These are phyloP conservation scores for Talaromyces sp. DNA, from an alignment of 2,329 filamentous ascomycete genomes.

Conservation along the genomic window DNA sequence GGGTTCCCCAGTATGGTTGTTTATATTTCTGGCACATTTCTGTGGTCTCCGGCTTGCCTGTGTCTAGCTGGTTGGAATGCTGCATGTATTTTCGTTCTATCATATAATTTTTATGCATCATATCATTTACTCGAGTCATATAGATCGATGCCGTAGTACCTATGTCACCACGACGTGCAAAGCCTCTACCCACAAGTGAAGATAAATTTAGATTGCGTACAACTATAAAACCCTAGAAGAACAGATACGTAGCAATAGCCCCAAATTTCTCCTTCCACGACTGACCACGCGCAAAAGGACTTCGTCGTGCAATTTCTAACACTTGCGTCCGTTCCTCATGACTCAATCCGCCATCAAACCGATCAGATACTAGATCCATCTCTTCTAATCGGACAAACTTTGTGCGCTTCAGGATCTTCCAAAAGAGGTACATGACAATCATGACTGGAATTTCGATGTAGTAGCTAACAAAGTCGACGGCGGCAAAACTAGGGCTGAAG, in stretches of 20 bases:
- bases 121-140: neutral
- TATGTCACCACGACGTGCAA: neutral
- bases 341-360: constrained; percentile 22
- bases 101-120: too few relatives aligned
- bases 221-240: constrained; percentile 25
- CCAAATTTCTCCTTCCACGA: constrained; percentile 26
- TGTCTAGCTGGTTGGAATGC: too few relatives aligned
- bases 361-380: constrained; percentile 54
- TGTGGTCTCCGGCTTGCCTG: neutral
- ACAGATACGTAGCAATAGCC: constrained; percentile 38
- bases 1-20: neutral
- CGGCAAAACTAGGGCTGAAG: constrained; percentile 58
- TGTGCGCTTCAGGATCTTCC: constrained; percentile 53
- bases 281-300: constrained; percentile 19
- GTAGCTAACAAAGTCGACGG: constrained; percentile 60
- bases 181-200: neutral
- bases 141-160: neutral
- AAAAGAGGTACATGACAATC: constrained; percentile 52
- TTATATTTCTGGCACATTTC: neutral
- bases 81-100: neutral
- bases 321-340: constrained; percentile 12
- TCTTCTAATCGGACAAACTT: constrained; percentile 43
- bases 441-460: constrained; percentile 63
- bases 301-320: constrained; percentile 12
- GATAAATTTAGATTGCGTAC: neutral